Base-by-base conservation (phyloP, 805 yeast genomes). In the Ogataea populi-albae region DNA sequence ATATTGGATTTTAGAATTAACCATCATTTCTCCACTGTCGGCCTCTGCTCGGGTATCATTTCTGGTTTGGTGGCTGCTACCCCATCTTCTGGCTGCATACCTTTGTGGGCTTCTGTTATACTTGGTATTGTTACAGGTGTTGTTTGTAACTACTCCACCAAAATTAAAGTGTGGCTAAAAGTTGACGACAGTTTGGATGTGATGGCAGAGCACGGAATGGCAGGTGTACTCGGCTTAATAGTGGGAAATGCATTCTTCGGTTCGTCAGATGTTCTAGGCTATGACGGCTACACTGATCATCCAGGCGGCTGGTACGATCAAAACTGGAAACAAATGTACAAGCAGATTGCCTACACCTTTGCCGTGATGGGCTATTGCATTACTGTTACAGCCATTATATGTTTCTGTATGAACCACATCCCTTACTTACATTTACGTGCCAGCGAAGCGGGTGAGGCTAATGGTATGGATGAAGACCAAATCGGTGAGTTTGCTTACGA, bases 401-500 rank as follows among this genome's bases (percentile, higher is more conserved):
- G 95, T 55, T 73, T 76, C 47, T 79, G 76, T 26, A 70, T 88
- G 35, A 69, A 91, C 63, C 73, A 70, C 45, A 81, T 87, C 20
- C 98, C 98, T 5, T 89, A 88, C 11, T 73, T 86, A 51, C 71
- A 80, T 34, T 68, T 93, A 52, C 75, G 97, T 55, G 87, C 87
- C 4, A 71, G 77, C 43, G 94, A 85, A 59, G 80, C 81, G 22
- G 96, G 82, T 16, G 98, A 91, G 61, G 86, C 81, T 45, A 68
- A 70, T 21, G 98, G 98, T 39, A 75, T 89, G 66, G 98, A 91
- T 61, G 97, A 89, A 61, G 95, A 87, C 64, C 96, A 91, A 65
- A 86, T 91, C 49, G 98, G 98, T 34, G 98, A 91, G 64, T 91
- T 89, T 64, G 98, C 98, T n/a, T 91, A 91, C 61, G 98, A 91